phyloP scores from a whole-genome alignment of 495 filamentous ascomycete species.

The Aspergillus funiculosus region DNA sequence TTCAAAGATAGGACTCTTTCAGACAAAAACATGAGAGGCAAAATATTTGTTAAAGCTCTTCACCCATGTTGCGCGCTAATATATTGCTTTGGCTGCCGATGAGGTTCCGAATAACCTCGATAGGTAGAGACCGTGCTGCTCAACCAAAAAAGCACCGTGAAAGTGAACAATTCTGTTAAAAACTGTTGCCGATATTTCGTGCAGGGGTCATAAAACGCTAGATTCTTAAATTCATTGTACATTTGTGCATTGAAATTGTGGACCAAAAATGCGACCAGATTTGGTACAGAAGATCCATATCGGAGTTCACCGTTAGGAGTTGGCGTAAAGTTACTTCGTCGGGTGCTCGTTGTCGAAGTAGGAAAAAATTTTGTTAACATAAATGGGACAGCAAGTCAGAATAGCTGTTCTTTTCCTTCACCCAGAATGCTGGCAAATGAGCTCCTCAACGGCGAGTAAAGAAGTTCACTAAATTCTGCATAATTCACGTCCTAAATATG shows the following conservation, averaged over 20 bases:
- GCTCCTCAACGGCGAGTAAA: constrained; percentile 6
- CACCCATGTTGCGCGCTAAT: constrained; percentile 22
- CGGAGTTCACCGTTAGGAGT: constrained; percentile 38
- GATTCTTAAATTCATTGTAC: constrained; percentile 72
- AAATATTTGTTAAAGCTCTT: constrained; percentile 44
- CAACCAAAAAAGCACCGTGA: constrained; percentile 49
- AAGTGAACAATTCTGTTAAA: constrained; percentile 52
- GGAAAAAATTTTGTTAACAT: constrained; percentile 50
- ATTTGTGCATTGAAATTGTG: constrained; percentile 70
- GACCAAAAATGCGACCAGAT: constrained; percentile 77
- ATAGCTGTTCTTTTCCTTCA: constrained; percentile 42
- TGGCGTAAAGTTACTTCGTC: constrained; percentile 47
- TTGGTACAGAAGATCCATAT: constrained; percentile 65
- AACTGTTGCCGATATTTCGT: constrained; percentile 44
- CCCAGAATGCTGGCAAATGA: constrained; percentile 34
- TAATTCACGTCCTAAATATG: constrained; percentile 1
- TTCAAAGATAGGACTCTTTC: constrained; percentile 50
- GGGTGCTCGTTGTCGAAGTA: constrained; percentile 46
- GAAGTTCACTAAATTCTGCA: constrained; percentile 2
- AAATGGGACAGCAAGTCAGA: constrained; percentile 37
- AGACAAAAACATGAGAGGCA: constrained; percentile 40
- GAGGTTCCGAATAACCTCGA: constrained; percentile 49
- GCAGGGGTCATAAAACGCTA: constrained; percentile 61
- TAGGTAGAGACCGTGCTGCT: constrained; percentile 38
- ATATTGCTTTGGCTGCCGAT: constrained; percentile 41